Evolutionary conservation across 2,329 filamentous ascomycete genomes (phyloP), one percentile per base, ranked within the genome.

Genomic region (Xylariaceae sp.): DNA sequence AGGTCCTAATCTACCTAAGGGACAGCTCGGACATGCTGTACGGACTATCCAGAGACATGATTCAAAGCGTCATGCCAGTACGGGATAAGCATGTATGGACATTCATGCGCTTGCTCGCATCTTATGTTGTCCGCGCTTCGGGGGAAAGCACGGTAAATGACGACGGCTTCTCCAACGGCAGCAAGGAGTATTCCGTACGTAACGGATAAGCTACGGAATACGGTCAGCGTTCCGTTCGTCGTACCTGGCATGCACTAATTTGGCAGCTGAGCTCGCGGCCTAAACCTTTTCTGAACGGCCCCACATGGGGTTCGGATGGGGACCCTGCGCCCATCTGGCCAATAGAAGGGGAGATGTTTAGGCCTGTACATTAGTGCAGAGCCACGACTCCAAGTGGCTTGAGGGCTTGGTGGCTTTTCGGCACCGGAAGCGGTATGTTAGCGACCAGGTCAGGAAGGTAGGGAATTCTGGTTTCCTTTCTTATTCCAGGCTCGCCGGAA

Each of bases 151-250:
- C 23, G 23, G 49, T 42, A 37, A 44, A 48, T 2, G 10, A 23
- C 30, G 23, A 56, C 60, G 57, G 62, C 62, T 64, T 62, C 58
- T 61, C 58, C 62, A 66, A 60, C 64, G 62, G 64, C 61, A 56
- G 56, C 48, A 44, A 45, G 42, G 42, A 6, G n/a, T 15, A 6
- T 45, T n/a, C 5, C 42, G 37, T 42, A 42, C 37, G 37, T 42
- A 13, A 42, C 37, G 23, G 23, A 30, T 30, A 30, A 30, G 23
- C 23, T 30, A 30, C 23, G 23, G 23, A 30, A 30, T 30, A 30
- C 23, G 23, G 23, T 30, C 23, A 30, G 23, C 23, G 23, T 30
- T 30, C 23, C 23, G 23, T 5, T 4, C 11, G 42, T n/a, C 13
- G 37, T 42, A 42, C 11, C 9, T 10, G 37, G 9, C 37, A 42